Conservation (phyloP, 179 eudicot species). For the Silene vulgaris region DNA sequence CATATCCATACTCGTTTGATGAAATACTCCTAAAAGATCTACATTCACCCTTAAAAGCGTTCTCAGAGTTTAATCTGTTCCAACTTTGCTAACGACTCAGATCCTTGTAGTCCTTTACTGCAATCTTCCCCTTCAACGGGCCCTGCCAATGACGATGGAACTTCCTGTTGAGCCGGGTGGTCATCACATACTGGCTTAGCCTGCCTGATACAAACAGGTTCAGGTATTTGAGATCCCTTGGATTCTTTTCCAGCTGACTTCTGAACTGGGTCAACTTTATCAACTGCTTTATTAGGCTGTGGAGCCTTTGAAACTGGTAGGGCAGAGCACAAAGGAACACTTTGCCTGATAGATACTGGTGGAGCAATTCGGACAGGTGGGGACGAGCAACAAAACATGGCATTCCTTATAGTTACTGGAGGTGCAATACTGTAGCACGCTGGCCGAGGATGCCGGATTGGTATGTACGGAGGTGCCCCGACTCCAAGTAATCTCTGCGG, state of each 20-base stretch:
- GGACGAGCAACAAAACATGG: slow-evolving; percentile 58
- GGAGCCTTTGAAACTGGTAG: slow-evolving; percentile 17
- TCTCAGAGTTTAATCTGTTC: slow-evolving; percentile 28
- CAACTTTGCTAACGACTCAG: slow-evolving; percentile 23
- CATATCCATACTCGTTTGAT: slow-evolving; percentile 22
- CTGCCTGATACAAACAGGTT: slow-evolving; percentile 18
- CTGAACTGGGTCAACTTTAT: slow-evolving; percentile 18
- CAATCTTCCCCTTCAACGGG: not conserved
- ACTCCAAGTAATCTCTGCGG: slow-evolving; percentile 50
- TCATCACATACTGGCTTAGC: slow-evolving; percentile 33
- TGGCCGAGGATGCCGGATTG: slow-evolving; percentile 50
- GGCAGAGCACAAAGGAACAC: slow-evolving; percentile 32
- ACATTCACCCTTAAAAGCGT: slow-evolving; percentile 22
- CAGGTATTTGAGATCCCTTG: slow-evolving; percentile 7
- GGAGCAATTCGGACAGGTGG: slow-evolving; percentile 30
- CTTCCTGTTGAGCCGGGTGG: slow-evolving; percentile 24
- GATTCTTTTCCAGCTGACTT: slow-evolving; percentile 8
- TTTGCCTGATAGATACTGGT: slow-evolving; percentile 32
- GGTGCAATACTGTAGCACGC: slow-evolving; percentile 53
- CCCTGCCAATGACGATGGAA: slow-evolving; percentile 1
- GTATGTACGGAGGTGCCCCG: slow-evolving; percentile 69
- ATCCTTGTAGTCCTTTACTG: slow-evolving; percentile 5
- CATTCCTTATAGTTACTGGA: slow-evolving; percentile 61
- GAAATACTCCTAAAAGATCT: slow-evolving; percentile 30
- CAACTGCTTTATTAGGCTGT: slow-evolving; percentile 18